phyloP scores from a whole-genome alignment of 768 basidiomycete genomes.

The Chiua virens region DNA sequence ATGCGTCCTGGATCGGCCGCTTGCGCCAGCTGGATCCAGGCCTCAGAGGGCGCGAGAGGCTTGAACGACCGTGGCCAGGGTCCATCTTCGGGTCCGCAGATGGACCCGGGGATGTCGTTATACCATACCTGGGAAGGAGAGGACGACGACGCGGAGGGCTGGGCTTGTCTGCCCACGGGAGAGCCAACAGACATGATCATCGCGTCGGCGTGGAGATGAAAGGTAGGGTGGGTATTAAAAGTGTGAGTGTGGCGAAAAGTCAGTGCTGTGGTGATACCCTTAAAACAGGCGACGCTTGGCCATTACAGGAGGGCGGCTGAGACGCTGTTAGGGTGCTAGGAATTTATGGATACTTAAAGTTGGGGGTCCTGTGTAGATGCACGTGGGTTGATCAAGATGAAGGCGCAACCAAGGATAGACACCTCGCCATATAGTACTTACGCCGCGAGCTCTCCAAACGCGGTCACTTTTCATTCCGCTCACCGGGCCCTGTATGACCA shows the following conservation, averaged over 20 bases:
- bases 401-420: slow-evolving; percentile 9
- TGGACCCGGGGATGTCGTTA: slow-evolving; percentile 61
- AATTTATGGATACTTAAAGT: slow-evolving; percentile 24
- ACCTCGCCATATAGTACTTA: slow-evolving; percentile 6
- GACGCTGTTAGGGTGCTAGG: slow-evolving; percentile 18
- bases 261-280: slow-evolving; percentile 10
- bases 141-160: not conserved
- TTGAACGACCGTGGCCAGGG: slow-evolving; percentile 64
- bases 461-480: slow-evolving; percentile 25
- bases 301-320: slow-evolving; percentile 18
- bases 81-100: slow-evolving; percentile 63
- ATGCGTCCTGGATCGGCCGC: slow-evolving; percentile 53
- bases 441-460: slow-evolving; percentile 15
- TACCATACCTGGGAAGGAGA: slow-evolving; percentile 45
- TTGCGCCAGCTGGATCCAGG: slow-evolving; percentile 52
- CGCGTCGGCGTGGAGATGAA: slow-evolving; percentile 1
- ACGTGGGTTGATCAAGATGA: slow-evolving; percentile 23
- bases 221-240: not conserved
- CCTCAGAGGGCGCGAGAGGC: slow-evolving; percentile 47
- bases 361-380: slow-evolving; percentile 21
- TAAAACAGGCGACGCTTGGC: slow-evolving; percentile 33
- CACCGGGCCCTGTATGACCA: not conserved
- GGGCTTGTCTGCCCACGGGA: slow-evolving; percentile 10
- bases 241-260: slow-evolving; percentile 1
- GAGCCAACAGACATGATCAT: slow-evolving; percentile 22